phyloP scores from a whole-genome alignment of 73 alveolate species.

The Stentor roeselii region DNA sequence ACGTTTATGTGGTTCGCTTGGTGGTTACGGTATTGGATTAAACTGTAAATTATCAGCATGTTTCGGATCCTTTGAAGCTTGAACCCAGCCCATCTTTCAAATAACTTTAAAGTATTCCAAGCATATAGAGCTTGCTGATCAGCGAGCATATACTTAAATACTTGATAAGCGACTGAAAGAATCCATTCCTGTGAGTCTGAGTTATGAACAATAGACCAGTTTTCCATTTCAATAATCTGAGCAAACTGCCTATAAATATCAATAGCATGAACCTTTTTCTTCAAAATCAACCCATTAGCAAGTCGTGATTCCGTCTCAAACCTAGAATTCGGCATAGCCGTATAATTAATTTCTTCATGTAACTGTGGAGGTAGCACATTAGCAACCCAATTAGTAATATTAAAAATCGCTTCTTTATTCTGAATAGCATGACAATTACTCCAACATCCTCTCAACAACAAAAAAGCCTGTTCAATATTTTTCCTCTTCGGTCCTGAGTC shows the following conservation, averaged over 20 bases:
- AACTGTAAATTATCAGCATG: background rate
- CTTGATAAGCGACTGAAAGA: background rate
- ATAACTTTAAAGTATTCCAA: background rate
- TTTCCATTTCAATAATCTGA: background rate
- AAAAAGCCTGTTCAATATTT: background rate
- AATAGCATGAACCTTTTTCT: slow-evolving; percentile 18
- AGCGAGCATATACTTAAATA: slow-evolving; percentile 1
- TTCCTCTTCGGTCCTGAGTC: slow-evolving; percentile 20
- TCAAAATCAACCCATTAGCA: background rate
- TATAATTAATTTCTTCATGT: slow-evolving; percentile 23
- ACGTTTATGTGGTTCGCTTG: slow-evolving; percentile 9
- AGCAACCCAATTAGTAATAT: background rate
- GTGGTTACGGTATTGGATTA: slow-evolving; percentile 16
- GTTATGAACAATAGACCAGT: background rate
- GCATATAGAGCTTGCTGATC: slow-evolving; percentile 23
- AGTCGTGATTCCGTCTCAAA: background rate
- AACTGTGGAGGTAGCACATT: slow-evolving; percentile 16
- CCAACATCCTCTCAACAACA: background rate
- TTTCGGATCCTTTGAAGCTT: slow-evolving; percentile 13
- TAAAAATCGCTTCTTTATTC: background rate
- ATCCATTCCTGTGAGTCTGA: slow-evolving; percentile 4
- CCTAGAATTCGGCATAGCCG: background rate
- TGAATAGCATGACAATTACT: background rate
- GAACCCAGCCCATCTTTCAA: slow-evolving; percentile 12
- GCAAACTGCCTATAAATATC: background rate